A percentile compares a stretch with the other conserved stretches of the same genome.
These are phyloP conservation scores for Tuber umbilicatum DNA, from an alignment of 495 filamentous ascomycete species.

Conservation along the genomic window DNA sequence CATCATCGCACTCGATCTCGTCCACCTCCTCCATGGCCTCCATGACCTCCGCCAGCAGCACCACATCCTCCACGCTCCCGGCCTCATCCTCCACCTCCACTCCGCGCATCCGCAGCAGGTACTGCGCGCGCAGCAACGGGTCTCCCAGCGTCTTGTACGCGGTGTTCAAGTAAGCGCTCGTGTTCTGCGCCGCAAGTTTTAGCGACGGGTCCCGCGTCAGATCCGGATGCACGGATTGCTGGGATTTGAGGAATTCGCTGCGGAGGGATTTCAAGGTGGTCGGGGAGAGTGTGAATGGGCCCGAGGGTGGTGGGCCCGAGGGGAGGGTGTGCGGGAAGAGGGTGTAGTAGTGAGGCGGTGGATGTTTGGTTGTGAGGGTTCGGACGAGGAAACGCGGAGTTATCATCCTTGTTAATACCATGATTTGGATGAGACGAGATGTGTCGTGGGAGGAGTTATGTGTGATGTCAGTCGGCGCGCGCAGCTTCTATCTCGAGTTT, in stretches of 20 bases:
- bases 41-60: constrained; percentile 78
- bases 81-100: constrained; percentile 74
- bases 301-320: constrained; percentile 67
- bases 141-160: constrained; percentile 76
- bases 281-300: constrained; percentile 66
- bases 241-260: constrained; percentile 77
- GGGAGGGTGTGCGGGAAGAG: constrained; percentile 81
- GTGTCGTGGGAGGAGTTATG: background rate
- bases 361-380: constrained; percentile 43
- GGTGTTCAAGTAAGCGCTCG: constrained; percentile 71
- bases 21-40: constrained; percentile 82
- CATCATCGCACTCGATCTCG: constrained; percentile 59
- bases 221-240: constrained; percentile 76
- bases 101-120: constrained; percentile 64
- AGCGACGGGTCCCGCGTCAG: constrained; percentile 51
- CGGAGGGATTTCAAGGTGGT: constrained; percentile 53
- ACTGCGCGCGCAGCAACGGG: constrained; percentile 75
- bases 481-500: background rate
- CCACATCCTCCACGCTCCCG: constrained; percentile 60
- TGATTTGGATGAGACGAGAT: background rate
- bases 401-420: background rate
- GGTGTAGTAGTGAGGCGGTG: constrained; percentile 58
- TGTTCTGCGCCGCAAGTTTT: constrained; percentile 58
- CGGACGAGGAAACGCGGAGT: background rate
- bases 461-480: background rate